phyloP scores from a whole-genome alignment of 352 stramenopile species.

The Phytophthora aleatoria region DNA sequence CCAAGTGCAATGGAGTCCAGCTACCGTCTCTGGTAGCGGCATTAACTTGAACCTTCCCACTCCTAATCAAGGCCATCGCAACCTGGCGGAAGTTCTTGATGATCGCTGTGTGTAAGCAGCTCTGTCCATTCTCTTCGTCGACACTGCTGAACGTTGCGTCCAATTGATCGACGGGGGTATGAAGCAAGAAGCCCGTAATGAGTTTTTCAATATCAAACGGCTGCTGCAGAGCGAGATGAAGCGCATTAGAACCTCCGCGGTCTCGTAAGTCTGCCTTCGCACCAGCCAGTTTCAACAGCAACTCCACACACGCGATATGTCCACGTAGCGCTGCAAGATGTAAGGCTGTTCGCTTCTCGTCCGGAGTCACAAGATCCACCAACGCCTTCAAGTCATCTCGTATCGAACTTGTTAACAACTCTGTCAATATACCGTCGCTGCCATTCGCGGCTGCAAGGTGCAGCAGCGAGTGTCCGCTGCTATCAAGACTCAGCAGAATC shows the following conservation, averaged over 20 bases:
- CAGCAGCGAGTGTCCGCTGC: conserved; percentile 45
- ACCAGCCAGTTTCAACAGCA: conserved; percentile 38
- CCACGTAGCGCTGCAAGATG: conserved; percentile 52
- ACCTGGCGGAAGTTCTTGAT: conserved; percentile 64
- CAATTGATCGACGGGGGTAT: conserved; percentile 23
- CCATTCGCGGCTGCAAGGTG: conserved; percentile 52
- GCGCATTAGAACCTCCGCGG: conserved; percentile 47
- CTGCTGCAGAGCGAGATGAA: conserved; percentile 66
- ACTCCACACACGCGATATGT: conserved; percentile 42
- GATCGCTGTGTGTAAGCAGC: conserved; percentile 66
- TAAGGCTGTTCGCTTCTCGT: conserved; percentile 48
- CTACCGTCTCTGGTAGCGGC: conserved; percentile 48
- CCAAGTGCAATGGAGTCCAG: conserved; percentile 67
- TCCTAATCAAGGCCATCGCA: conserved; percentile 41
- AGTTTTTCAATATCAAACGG: conserved; percentile 72
- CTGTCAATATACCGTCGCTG: conserved; percentile 41
- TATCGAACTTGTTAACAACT: conserved; percentile 20
- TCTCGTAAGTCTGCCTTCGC: conserved; percentile 36
- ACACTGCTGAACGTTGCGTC: conserved; percentile 46
- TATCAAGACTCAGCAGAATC: conserved; percentile 45
- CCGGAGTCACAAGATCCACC: conserved; percentile 44
- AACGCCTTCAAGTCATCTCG: conserved; percentile 26
- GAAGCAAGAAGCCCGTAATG: conserved; percentile 43
- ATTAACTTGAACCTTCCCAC: conserved; percentile 54
- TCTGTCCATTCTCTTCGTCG: conserved; percentile 51